A percentile compares a stretch with the other conserved stretches of the same genome.
phyloP scores from a whole-genome alignment of 768 basidiomycete genomes.

The Termitomyces sp. region DNA sequence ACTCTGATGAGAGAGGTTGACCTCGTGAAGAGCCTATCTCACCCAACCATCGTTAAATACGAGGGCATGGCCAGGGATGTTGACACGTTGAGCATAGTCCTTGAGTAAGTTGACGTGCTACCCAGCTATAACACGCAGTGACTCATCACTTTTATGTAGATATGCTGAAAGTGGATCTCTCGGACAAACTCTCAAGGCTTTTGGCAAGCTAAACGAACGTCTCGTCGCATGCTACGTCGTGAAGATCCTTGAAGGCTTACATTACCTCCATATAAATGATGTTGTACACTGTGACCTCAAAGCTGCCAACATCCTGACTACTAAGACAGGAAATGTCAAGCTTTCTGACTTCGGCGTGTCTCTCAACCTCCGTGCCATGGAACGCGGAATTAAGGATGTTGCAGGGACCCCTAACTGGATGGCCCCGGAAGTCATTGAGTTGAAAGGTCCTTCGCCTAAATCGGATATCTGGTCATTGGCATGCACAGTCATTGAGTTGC shows the following conservation, averaged over 20 bases:
- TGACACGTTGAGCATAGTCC: conserved; percentile 84
- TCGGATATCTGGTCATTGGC: conserved; percentile 96
- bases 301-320: conserved; percentile 97
- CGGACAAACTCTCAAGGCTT: conserved; percentile 87
- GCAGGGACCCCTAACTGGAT: conserved; percentile 99
- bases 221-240: conserved; percentile 92
- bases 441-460: conserved; percentile 89
- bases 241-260: conserved; percentile 93
- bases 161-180: conserved; percentile 97
- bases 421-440: conserved; percentile 96
- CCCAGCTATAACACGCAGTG: conserved; percentile 1
- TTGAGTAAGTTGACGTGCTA: conserved; percentile 62
- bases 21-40: conserved; percentile 82
- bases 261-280: conserved; percentile 85
- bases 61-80: conserved; percentile 93
- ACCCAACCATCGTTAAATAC: conserved; percentile 96
- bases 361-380: conserved; percentile 89
- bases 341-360: conserved; percentile 98
- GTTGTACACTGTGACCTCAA: conserved; percentile 98
- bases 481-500: conserved; percentile 90
- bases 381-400: conserved; percentile 77
- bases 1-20: conserved; percentile 95
- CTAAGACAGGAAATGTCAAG: conserved; percentile 96
- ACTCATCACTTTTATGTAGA: conserved; percentile 36
- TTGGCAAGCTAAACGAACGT: conserved; percentile 88